Percentiles rank a stretch among this genome's conserved stretches.
phyloP scores from a whole-genome alignment of 257 asterid species.

The Forsythia viridissima region DNA sequence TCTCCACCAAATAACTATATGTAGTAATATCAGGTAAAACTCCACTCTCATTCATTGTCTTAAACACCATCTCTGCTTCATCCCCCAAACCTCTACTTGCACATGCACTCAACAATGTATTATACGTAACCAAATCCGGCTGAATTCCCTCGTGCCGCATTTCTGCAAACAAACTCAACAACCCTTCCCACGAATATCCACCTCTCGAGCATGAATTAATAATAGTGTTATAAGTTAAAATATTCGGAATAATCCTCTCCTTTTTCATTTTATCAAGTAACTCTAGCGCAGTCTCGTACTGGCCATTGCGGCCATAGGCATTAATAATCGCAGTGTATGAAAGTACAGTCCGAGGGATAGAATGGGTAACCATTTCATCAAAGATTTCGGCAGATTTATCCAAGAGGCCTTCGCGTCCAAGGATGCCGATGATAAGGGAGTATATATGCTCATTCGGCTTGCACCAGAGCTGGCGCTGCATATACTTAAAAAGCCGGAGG shows the following conservation, averaged over 20 bases:
- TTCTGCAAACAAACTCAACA: conserved; percentile 88
- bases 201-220: conserved; percentile 91
- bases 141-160: conserved; percentile 96
- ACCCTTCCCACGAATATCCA: conserved; percentile 94
- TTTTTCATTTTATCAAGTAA: conserved; percentile 74
- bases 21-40: conserved; percentile 82
- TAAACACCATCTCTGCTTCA: conserved; percentile 94
- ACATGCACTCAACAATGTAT: conserved; percentile 85
- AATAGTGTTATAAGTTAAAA: conserved; percentile 85
- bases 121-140: conserved; percentile 92
- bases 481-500: conserved; percentile 85
- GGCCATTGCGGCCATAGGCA: conserved; percentile 88
- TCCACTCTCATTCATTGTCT: conserved; percentile 95
- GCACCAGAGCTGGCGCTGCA: conserved; percentile 98
- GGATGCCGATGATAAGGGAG: conserved; percentile 72
- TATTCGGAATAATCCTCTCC: conserved; percentile 75
- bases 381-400: conserved; percentile 86
- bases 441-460: conserved; percentile 90
- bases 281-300: conserved; percentile 66
- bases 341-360: conserved; percentile 62
- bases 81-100: conserved; percentile 75
- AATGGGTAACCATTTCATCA: conserved; percentile 73
- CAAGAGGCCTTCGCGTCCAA: conserved; percentile 82
- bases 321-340: conserved; percentile 85
- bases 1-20: conserved; percentile 73